Percentiles rank a stretch among this genome's conserved stretches.
Evolutionary conservation across 331 rosid genomes (phyloP).

Genomic region (Pyracantha coccinea): DNA sequence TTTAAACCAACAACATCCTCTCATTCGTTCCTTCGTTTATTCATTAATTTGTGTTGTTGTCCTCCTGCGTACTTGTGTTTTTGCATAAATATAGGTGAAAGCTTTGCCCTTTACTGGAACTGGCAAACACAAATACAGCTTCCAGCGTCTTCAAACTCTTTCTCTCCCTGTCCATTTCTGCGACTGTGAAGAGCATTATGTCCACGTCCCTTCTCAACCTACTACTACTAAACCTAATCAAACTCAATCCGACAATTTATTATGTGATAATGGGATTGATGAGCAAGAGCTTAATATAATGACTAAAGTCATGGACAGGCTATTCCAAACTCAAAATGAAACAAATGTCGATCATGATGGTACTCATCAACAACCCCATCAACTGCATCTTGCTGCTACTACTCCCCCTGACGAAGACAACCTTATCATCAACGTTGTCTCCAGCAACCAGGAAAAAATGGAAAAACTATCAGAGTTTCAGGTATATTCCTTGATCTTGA

Average conservation of each 20-base stretch:
- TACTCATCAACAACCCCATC: slow-evolving; percentile 10
- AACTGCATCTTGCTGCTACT: slow-evolving; percentile 13
- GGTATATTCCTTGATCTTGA: neutral
- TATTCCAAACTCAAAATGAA: slow-evolving; percentile 41
- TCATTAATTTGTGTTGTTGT: too few species aligned
- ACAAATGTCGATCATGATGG: slow-evolving; percentile 1
- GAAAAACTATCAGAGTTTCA: slow-evolving; percentile 33
- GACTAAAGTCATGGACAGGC: slow-evolving; percentile 71
- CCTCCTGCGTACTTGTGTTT: too few species aligned
- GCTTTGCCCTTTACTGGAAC: slow-evolving; percentile 72
- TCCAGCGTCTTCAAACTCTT: slow-evolving; percentile 67
- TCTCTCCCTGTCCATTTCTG: slow-evolving; percentile 74
- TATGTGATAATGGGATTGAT: slow-evolving; percentile 32
- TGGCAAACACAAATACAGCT: slow-evolving; percentile 91
- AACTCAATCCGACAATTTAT: neutral
- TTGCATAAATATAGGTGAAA: slow-evolving; percentile 49
- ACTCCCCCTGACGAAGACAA: slow-evolving; percentile 52
- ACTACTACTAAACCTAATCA: slow-evolving; percentile 3
- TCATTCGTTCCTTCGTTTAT: too few species aligned
- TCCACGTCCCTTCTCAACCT: slow-evolving; percentile 13
- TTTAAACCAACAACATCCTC: too few species aligned
- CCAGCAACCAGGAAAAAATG: slow-evolving; percentile 21
- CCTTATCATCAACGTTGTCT: slow-evolving; percentile 55
- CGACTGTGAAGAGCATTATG: slow-evolving; percentile 86
- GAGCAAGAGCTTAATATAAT: slow-evolving; percentile 61